Conservation (phyloP, 192 early-diverging fungal species). For the Coemansia sp. region DNA sequence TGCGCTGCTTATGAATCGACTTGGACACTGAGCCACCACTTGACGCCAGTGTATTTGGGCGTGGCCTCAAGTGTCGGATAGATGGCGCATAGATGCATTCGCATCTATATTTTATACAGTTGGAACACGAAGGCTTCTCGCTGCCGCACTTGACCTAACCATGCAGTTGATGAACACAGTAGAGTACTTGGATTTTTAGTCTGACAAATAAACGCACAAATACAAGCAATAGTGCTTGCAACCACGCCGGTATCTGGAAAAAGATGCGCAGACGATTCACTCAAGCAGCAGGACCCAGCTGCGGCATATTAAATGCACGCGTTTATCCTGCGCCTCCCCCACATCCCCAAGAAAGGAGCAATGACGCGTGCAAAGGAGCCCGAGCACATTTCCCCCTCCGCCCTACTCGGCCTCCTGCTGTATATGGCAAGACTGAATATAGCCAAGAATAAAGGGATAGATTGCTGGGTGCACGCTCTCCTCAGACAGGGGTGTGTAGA, state of each 20-base stretch:
- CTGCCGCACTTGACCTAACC: slow-evolving; percentile 51
- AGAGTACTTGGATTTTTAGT: neutral
- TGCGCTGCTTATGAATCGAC: slow-evolving; percentile 15
- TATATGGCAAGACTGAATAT: neutral
- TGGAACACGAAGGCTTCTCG: slow-evolving; percentile 47
- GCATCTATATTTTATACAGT: slow-evolving; percentile 49
- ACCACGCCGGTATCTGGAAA: neutral
- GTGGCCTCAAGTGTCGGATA: slow-evolving; percentile 33
- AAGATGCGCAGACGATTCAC: neutral
- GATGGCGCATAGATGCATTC: slow-evolving; percentile 42
- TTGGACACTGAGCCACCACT: slow-evolving; percentile 16
- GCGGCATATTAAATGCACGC: neutral
- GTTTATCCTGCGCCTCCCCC: neutral
- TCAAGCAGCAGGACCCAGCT: neutral
- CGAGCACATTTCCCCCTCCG: too few species aligned
- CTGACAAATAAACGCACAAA: neutral
- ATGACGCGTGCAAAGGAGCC: neutral
- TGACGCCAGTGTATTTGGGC: neutral
- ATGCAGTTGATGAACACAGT: neutral
- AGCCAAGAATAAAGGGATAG: neutral
- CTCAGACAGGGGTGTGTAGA: neutral
- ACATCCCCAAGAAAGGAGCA: neutral
- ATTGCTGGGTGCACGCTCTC: neutral
- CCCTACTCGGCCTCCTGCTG: neutral
- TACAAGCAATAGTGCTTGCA: neutral